Evolutionary conservation across 352 stramenopile species (phyloP).

Genomic region (Thraustochytrium striatum): DNA sequence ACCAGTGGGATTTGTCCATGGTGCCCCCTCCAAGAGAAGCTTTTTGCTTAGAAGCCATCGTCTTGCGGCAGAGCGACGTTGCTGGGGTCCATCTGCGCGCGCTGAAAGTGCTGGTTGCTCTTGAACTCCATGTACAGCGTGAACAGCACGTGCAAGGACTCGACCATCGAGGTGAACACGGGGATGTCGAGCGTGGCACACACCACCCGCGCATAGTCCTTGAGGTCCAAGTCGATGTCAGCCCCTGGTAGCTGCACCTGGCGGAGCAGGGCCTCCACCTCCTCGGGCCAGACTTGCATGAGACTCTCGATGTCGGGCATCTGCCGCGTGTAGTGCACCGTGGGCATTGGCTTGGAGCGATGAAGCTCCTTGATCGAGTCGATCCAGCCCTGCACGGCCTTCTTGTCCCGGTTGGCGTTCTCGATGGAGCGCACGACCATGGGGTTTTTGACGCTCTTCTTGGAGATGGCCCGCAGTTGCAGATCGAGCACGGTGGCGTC

Average conservation of each 20-base stretch:
- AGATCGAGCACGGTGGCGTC: conserved; percentile 90
- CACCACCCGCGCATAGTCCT: conserved; percentile 84
- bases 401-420: conserved; percentile 80
- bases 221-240: conserved; percentile 81
- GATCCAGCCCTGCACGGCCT: conserved; percentile 91
- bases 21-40: too few species aligned
- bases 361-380: conserved; percentile 89
- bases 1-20: too few species aligned
- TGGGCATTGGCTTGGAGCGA: conserved; percentile 78
- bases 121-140: conserved; percentile 84
- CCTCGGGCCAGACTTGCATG: conserved; percentile 86
- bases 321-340: conserved; percentile 80
- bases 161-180: conserved; percentile 85
- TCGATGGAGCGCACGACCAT: conserved; percentile 86
- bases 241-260: conserved; percentile 68
- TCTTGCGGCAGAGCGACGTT: too few species aligned
- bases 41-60: too few species aligned
- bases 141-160: conserved; percentile 90
- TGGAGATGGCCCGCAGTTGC: conserved; percentile 84
- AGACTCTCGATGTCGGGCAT: conserved; percentile 91
- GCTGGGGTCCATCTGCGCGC: background rate
- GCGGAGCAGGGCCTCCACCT: conserved; percentile 71
- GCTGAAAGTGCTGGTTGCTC: conserved; percentile 81
- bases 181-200: conserved; percentile 90
- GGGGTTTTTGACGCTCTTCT: conserved; percentile 83